Evolutionary conservation across 805 yeast species (phyloP), one percentile per base, ranked within the genome.

Genomic region (Pichia exigua): DNA sequence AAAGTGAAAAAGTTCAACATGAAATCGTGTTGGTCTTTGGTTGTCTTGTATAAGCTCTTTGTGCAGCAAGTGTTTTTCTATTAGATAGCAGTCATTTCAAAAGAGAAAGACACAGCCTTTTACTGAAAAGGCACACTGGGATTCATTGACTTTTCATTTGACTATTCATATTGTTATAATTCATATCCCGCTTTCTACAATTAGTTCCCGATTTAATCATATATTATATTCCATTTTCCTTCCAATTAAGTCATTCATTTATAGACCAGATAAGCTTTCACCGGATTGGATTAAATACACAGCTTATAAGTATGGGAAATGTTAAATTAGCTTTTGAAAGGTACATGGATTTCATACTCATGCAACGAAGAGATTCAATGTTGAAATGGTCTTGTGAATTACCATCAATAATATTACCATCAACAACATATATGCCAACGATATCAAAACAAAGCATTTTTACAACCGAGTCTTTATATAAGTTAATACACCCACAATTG

Each of bases 291-390:
- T 6, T 10, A 30, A 30, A 13, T 30, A 30, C 3, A 30, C n/a
- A 30, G 35, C n/a, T 9, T 17, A 35, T 9, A 35, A 35, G 2
- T 42, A 63, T 64, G 68, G 58, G 59, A 47, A 59, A 57, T 52
- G 44, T 62, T 24, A 58, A 53, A 49, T 41, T 59, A 35, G 65
- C 64, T 11, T 59, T 62, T 42, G 58, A 57, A 39, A 58, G 68
- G 39, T 63, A 61, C 50, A 22, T 57, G 50, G 66, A 64, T 54
- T 45, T 59, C 26, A 60, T 56, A 39, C 24, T 56, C 5, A 30
- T 61, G 9, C 59, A 57, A 42, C 60, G 61, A 51, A 57, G 66
- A 49, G 65, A 63, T 28, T 49, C 56, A 41, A 63, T 64, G 57
- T 54, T 64, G 15, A 54, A 47, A 44, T 64, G 67, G 68, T 64